phyloP scores from a whole-genome alignment of 1,284 basidiomycete species.

The Phellopilus nigrolimitatus region DNA sequence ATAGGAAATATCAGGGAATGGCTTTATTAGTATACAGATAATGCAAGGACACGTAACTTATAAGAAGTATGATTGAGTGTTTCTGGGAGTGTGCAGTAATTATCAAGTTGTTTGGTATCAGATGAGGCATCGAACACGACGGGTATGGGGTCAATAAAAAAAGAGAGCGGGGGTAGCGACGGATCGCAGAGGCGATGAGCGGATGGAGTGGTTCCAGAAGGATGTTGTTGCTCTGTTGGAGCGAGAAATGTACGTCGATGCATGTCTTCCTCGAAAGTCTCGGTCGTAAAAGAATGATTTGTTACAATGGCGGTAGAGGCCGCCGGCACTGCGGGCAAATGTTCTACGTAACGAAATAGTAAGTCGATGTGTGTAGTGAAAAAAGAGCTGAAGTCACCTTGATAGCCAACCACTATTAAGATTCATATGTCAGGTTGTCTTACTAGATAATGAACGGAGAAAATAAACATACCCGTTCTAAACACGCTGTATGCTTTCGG shows the following conservation, averaged over 20 bases:
- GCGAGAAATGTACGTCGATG: neutral
- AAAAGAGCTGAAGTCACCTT: constrained; percentile 51
- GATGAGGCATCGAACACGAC: neutral
- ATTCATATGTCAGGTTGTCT: constrained; percentile 20
- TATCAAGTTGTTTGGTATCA: neutral
- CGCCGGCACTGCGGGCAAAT: constrained; percentile 87
- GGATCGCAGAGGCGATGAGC: neutral
- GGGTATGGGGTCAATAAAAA: neutral
- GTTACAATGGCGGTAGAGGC: constrained; percentile 69
- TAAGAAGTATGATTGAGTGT: neutral
- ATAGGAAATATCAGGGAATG: no score
- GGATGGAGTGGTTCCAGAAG: neutral
- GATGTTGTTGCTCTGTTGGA: no score
- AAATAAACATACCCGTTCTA: constrained; percentile 54
- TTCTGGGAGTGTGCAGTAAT: neutral
- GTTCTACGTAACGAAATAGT: constrained; percentile 42
- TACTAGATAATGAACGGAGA: constrained; percentile 19
- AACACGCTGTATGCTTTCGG: constrained; percentile 74
- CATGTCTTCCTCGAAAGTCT: neutral
- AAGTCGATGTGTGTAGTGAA: constrained; percentile 2
- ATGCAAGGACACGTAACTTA: constrained; percentile 1
- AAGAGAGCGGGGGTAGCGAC: neutral
- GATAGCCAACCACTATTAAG: constrained; percentile 76
- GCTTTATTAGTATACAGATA: neutral
- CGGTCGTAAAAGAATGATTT: neutral